Conservation (phyloP, 2,329 filamentous ascomycete genomes). For the Colletotrichum gigasporum region DNA sequence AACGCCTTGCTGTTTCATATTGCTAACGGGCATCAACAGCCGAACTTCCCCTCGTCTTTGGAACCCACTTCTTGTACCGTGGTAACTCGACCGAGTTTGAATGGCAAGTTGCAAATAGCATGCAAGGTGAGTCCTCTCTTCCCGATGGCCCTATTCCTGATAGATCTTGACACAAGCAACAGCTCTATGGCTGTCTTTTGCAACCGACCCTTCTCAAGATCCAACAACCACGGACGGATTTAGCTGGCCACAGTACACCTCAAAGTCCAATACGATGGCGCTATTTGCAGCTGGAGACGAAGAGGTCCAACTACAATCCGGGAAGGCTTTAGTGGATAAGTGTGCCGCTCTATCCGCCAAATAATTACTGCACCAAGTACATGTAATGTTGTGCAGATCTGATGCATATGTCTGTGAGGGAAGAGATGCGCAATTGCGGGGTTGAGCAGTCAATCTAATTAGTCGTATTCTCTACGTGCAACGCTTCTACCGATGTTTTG, state of each 20-base stretch:
- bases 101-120: slow-evolving; percentile 37
- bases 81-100: slow-evolving; percentile 41
- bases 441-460: too few relatives aligned
- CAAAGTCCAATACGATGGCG: slow-evolving; percentile 32
- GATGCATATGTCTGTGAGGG: too few relatives aligned
- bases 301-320: neutral
- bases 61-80: slow-evolving; percentile 40
- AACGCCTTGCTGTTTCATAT: too few relatives aligned
- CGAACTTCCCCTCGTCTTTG: slow-evolving; percentile 42
- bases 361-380: too few relatives aligned
- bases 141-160: neutral
- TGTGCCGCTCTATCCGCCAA: too few relatives aligned
- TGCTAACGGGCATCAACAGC: slow-evolving; percentile 24
- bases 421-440: too few relatives aligned
- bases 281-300: slow-evolving; percentile 34
- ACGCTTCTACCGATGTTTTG: too few relatives aligned
- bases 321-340: too few relatives aligned
- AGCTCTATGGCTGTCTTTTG: slow-evolving; percentile 40
- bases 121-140: slow-evolving; percentile 36
- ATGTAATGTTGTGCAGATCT: too few relatives aligned
- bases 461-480: too few relatives aligned
- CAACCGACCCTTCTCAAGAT: slow-evolving; percentile 30
- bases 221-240: slow-evolving; percentile 31
- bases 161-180: neutral
- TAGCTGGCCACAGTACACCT: slow-evolving; percentile 37